Evolutionary conservation across 306 rosid genomes (phyloP), one percentile per base, ranked within the genome.

Genomic region (Lupinus albus): DNA sequence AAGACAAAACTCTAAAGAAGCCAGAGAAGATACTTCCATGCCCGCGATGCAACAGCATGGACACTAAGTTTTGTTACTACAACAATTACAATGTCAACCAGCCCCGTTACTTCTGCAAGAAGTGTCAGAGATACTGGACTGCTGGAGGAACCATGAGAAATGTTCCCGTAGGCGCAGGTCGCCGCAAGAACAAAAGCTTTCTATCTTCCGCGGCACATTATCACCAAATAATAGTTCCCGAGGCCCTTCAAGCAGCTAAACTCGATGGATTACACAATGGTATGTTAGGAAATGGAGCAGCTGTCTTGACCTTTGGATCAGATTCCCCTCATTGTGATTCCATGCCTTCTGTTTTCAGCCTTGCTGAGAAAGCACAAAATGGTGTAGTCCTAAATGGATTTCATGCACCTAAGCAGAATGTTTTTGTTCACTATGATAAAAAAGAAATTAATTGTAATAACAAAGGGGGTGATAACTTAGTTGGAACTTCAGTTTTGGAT

Each of bases 71-170:
- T 58, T 91, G 97, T 60, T 91, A 91, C 76, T 88, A 70, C 73
- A 91, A 91, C 68, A 91, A 91, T 56, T 91, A 91, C 87, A 91
- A 88, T 14, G 87, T 91, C 60, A 87, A 79, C 56, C 97, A 91
- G 67, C 97, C 97, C 0, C 94, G 97, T 8, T 89, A 91, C 71
- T 91, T 91, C 77, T 91, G 97, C 75, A 91, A 91, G 81, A 87
- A 84, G 72, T 91, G 97, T 52, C 97, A 87, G 64, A 82, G 97
- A 71, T 91, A 91, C 62, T 91, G 97, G 97, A 91, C 97, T 3
- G 88, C 96, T 2, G 97, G 97, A 50, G 97, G 97, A 42, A 82
- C 84, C 51, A 91, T 87, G 87, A 81, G 97, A 73, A 86, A 85
- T 55, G 89, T 91, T 7, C 91, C 89, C 0, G 88, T 91, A 1